Conservation (phyloP, 768 basidiomycete genomes). For the Lactarius akahatsu region DNA sequence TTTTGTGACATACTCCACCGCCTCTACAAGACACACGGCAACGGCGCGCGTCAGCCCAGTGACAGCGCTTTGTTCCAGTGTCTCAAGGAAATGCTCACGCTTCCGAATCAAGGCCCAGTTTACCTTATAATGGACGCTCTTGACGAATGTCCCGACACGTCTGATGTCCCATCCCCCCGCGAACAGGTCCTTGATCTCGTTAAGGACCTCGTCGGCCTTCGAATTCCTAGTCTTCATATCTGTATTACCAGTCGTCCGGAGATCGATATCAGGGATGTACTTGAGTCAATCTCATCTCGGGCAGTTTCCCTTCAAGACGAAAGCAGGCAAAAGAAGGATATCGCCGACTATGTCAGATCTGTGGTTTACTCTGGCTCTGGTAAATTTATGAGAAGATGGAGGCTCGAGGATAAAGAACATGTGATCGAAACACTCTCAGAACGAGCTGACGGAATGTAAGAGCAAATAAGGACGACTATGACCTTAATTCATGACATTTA, state of each 20-base stretch:
- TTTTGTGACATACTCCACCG: not conserved
- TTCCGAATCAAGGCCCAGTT: not conserved
- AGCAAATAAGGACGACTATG: not conserved
- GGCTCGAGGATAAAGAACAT: not conserved
- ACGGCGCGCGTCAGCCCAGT: not conserved
- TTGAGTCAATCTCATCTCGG: not conserved
- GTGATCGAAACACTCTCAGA: not conserved
- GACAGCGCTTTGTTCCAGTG: not conserved
- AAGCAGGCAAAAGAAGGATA: not conserved
- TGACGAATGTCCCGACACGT: slow-evolving; percentile 1
- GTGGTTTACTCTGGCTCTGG: not conserved
- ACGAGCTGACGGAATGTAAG: not conserved
- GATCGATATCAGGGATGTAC: not conserved
- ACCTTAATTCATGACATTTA: not conserved
- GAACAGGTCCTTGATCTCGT: not conserved
- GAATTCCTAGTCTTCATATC: not conserved
- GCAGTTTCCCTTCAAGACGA: not conserved
- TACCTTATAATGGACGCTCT: not conserved
- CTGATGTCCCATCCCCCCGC: not conserved
- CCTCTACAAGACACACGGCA: not conserved
- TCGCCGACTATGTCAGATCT: not conserved
- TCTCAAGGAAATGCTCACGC: not conserved
- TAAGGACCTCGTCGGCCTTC: not conserved
- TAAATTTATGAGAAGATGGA: not conserved
- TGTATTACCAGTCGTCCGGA: not conserved